Evolutionary conservation across 2,329 filamentous ascomycete species (phyloP).

Genomic region (Akanthomyces lecanii): DNA sequence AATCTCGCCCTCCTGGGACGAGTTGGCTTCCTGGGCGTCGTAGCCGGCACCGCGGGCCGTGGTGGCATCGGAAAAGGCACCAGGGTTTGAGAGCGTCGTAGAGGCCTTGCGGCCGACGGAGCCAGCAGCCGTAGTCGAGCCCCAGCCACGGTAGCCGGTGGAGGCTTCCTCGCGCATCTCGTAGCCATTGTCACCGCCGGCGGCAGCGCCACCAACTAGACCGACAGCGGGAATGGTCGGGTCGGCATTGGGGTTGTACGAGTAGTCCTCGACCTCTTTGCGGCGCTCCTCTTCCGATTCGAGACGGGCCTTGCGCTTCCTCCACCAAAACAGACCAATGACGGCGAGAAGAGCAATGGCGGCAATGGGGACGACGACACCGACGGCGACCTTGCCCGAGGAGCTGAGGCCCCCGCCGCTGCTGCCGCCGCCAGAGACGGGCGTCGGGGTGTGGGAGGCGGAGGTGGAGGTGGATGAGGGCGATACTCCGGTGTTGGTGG

Average conservation of each 20-base stretch:
- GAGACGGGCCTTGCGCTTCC: constrained; percentile 80
- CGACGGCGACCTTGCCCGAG: constrained; percentile 77
- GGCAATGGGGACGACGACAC: constrained; percentile 88
- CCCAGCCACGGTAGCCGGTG: constrained; percentile 91
- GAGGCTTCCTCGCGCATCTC: constrained; percentile 75
- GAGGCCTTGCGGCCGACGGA: constrained; percentile 78
- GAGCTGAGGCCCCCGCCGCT: constrained; percentile 48
- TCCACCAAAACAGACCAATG: constrained; percentile 78
- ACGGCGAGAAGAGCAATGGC: constrained; percentile 78
- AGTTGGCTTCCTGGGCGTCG: constrained; percentile 48
- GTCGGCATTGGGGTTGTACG: constrained; percentile 96
- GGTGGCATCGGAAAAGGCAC: constrained; percentile 67
- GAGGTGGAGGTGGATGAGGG: constrained; percentile 26
- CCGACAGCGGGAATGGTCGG: constrained; percentile 62
- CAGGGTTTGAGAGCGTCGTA: constrained; percentile 78
- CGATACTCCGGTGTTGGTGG: constrained; percentile 22
- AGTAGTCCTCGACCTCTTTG: constrained; percentile 96
- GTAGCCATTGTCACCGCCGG: constrained; percentile 47
- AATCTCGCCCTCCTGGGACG: constrained; percentile 71
- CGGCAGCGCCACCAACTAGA: constrained; percentile 36
- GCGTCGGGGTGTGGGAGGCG: constrained; percentile 26
- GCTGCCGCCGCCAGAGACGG: constrained; percentile 25
- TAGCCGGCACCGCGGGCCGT: constrained; percentile 66
- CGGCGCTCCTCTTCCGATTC: constrained; percentile 80
- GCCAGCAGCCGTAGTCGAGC: constrained; percentile 65